phyloP scores from a whole-genome alignment of 2,329 filamentous ascomycete genomes.

The Pseudocercospora musae region DNA sequence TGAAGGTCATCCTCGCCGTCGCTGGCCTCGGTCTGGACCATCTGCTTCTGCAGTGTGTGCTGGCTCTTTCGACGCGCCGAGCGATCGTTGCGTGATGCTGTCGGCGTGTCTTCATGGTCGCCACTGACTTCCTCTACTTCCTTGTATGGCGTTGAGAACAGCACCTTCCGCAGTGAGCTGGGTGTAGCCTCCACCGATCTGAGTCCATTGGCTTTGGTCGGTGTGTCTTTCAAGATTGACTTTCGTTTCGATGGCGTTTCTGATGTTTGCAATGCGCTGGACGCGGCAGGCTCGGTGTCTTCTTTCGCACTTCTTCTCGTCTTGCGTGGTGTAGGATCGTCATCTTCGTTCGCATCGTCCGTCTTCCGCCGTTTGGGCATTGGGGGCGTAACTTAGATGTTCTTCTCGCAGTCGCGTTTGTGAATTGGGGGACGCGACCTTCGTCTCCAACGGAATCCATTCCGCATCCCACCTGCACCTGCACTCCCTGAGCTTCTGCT shows the following conservation, averaged over 20 bases:
- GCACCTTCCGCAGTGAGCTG: slow-evolving; percentile 44
- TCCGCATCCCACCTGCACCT: neutral
- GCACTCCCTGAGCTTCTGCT: neutral
- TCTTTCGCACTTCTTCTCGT: slow-evolving; percentile 17
- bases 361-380: slow-evolving; percentile 28
- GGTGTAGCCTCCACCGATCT: slow-evolving; percentile 38
- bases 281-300: slow-evolving; percentile 7
- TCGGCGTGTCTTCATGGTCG: slow-evolving; percentile 40
- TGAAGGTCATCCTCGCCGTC: slow-evolving; percentile 64
- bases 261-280: slow-evolving; percentile 16
- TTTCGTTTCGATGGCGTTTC: slow-evolving; percentile 34
- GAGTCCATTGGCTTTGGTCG: slow-evolving; percentile 26
- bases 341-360: slow-evolving; percentile 20
- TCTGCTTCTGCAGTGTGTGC: slow-evolving; percentile 68
- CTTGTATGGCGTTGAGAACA: slow-evolving; percentile 47
- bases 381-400: neutral
- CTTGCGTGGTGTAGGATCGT: slow-evolving; percentile 28
- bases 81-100: slow-evolving; percentile 67
- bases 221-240: slow-evolving; percentile 34
- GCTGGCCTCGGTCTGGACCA: slow-evolving; percentile 60
- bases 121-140: slow-evolving; percentile 45
- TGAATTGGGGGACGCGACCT: slow-evolving; percentile 11
- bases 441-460: neutral
- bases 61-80: slow-evolving; percentile 86
- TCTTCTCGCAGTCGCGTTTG: slow-evolving; percentile 2